Base-by-base conservation (phyloP, 164 flowering plant genomes). In the Brasenia schreberi region DNA sequence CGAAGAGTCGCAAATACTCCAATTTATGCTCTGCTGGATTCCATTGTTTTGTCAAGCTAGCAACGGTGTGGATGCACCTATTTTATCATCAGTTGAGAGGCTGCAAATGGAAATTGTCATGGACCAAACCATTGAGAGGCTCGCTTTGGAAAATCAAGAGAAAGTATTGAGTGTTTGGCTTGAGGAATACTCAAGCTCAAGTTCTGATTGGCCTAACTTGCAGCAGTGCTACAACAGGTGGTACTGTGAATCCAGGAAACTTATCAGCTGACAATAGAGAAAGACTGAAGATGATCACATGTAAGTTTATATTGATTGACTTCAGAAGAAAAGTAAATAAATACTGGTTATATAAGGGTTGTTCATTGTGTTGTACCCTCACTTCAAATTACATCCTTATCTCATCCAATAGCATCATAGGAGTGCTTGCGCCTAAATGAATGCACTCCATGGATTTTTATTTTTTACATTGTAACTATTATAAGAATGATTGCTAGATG, bases 191-290 rank as follows among this genome's bases (percentile, higher is more conserved):
- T 73, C 73, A 9, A 77, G 80, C 69, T 71, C 89, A 0, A 68
- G 78, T 19, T 85, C 98, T 0, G 97, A 90, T 33, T 90, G 97
- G 97, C 97, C 97, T 1, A 83, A 92, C 61, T 95, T 92, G 66
- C 87, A 79, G 11, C 64, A 74, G 23, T 85, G 85, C 59, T 92
- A 88, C 65, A 62, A 75, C 18, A 78, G 87, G 6, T 92, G 98
- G 98, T 88, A 80, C 73, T 65, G 63, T 12, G 70, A 75, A 5
- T 87, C 96, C 33, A 89, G 96, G 53, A 83, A 77, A 69, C 84
- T 72, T 19, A 17, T 19, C n/a, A 17, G 53, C 14, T 45, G 53
- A 45, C 53, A 45, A 45, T 12, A 45, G 5, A 45, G 53, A 5
- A 4, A 45, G 53, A 4, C 53, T 45, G 53, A 12, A 45, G 27